Base-by-base conservation (phyloP, 2,329 filamentous ascomycete species). In the Teratosphaeria zuluensis region DNA sequence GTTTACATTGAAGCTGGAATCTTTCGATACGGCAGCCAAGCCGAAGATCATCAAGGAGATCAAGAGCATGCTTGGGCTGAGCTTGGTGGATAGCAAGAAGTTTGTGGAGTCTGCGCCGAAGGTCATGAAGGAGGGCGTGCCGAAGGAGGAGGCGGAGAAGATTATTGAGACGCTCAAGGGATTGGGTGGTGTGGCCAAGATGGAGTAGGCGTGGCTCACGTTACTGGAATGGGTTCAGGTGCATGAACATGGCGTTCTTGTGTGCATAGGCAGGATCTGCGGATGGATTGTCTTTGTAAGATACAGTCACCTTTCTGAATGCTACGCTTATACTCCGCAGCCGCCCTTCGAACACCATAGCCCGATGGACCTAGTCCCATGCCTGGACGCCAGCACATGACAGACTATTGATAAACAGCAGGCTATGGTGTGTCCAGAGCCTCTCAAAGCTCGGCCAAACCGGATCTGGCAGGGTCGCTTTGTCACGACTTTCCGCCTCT, bases 11-110 rank as follows among this genome's bases (percentile, higher is more conserved):
- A 97, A 96, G 81, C 86, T 99, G 63, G 83, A 89, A 76, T 88
- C 87, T 38, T 95, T 97, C 74, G 95, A 99, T 56, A 82, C 91
- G 31, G 82, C 78, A 55, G 80, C 92, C 65, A 99, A 99, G 82
- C 91, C 95, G 70, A 99, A 99, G 88, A 81, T 99, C 70, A 99
- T 99, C 83, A 99, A 99, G 84, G 94, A 99, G 81, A 84, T 99
- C 80, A 99, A 99, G 86, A 86, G 85, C 71, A 82, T 99, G 84
- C 81, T 99, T 61, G 94, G 94, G 51, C 78, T 99, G 73, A 95
- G 89, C 74, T 83, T 99, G 80, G 95, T 99, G 68, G 94, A 99
- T 78, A 95, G 90, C 79, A 99, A 99, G 88, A 99, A 99, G 82
- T 99, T 99, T 72, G 94, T 99, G 66, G 94, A 99, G 83, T 90